phyloP scores from a whole-genome alignment of 176 grass and related monocot genomes.

The Puya raimondii region DNA sequence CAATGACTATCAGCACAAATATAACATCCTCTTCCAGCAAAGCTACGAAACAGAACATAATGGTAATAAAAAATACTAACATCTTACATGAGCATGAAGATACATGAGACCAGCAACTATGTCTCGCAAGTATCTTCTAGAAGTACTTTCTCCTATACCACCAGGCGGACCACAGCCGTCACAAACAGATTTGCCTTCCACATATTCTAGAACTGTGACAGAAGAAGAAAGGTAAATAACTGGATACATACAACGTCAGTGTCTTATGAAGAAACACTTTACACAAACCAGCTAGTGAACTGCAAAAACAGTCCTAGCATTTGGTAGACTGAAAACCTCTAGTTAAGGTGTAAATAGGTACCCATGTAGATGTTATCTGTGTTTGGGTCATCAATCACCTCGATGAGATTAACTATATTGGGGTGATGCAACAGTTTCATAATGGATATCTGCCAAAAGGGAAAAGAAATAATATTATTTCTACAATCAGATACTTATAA shows the following conservation, averaged over 20 bases:
- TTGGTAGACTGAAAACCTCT: not conserved
- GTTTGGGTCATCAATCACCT: constrained; percentile 81
- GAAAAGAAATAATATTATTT: not conserved
- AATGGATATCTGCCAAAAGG: constrained; percentile 56
- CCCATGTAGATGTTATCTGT: constrained; percentile 87
- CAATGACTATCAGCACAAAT: too few species aligned
- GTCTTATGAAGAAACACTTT: not conserved
- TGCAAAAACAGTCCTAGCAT: not conserved
- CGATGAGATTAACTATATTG: constrained; percentile 92
- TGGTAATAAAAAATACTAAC: not conserved
- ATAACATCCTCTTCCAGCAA: not conserved
- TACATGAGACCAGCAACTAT: constrained; percentile 78
- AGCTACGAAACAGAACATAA: not conserved
- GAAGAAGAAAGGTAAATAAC: constrained; percentile 1
- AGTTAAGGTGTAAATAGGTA: constrained; percentile 21
- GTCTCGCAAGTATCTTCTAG: constrained; percentile 65
- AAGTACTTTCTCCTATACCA: constrained; percentile 52
- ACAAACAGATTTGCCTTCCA: constrained; percentile 66
- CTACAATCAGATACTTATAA: too few species aligned
- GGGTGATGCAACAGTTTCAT: constrained; percentile 96
- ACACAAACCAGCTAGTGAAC: not conserved
- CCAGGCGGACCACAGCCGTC: constrained; percentile 30
- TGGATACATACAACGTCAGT: not conserved
- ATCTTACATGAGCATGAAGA: constrained; percentile 88
- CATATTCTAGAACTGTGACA: constrained; percentile 64